A percentile compares a stretch with the other conserved stretches of the same genome.
Evolutionary conservation across 441 rosid species (phyloP).

Genomic region (Adansonia grandidieri): DNA sequence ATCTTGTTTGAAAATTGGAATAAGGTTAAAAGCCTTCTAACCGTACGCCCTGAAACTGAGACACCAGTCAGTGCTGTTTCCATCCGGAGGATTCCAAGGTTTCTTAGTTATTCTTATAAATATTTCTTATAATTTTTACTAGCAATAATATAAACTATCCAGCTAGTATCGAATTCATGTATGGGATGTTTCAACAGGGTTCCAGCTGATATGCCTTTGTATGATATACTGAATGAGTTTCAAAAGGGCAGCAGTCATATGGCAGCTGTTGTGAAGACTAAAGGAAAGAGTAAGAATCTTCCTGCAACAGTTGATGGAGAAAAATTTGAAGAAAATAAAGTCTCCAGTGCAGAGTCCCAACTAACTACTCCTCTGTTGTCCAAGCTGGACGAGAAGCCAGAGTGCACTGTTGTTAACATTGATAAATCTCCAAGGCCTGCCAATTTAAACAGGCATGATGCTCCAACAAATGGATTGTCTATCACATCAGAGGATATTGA

Average conservation of each 20-base stretch:
- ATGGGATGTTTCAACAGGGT: slow-evolving; percentile 63
- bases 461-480: slow-evolving; percentile 44
- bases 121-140: not conserved
- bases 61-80: slow-evolving; percentile 95
- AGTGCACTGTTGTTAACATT: slow-evolving; percentile 64
- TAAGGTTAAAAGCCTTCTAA: slow-evolving; percentile 93
- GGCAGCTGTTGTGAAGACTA: slow-evolving; percentile 95
- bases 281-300: slow-evolving; percentile 57
- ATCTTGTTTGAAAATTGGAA: slow-evolving; percentile 13
- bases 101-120: not conserved
- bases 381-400: slow-evolving; percentile 57
- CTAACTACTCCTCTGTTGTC: slow-evolving; percentile 69
- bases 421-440: slow-evolving; percentile 52
- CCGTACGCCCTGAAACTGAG: slow-evolving; percentile 96
- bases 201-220: slow-evolving; percentile 91
- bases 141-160: not conserved
- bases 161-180: slow-evolving; percentile 26
- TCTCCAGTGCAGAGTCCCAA: slow-evolving; percentile 41
- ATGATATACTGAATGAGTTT: slow-evolving; percentile 92
- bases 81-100: slow-evolving; percentile 94
- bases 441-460: slow-evolving; percentile 43
- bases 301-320: slow-evolving; percentile 48
- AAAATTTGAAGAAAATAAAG: slow-evolving; percentile 46
- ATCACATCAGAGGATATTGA: slow-evolving; percentile 71
- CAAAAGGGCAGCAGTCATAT: slow-evolving; percentile 98